Evolutionary conservation across 345 rosid species (phyloP).

Genomic region (Citrus sp.): DNA sequence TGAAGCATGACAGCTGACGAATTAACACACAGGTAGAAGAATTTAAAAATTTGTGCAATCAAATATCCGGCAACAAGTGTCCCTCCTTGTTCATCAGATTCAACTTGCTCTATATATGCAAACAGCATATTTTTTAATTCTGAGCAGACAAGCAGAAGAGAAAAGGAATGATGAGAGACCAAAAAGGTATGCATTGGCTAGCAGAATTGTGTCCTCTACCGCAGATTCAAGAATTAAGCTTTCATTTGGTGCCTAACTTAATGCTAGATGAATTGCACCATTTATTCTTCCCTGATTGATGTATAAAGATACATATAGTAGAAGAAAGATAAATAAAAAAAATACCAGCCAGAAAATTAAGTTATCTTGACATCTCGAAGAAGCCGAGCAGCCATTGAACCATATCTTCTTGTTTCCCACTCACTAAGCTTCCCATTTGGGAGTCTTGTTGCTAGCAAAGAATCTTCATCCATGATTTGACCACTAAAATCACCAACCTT

Average conservation of each 20-base stretch:
- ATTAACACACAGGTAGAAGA: background rate
- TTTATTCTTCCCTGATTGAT: background rate
- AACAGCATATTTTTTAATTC: background rate
- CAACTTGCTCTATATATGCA: background rate
- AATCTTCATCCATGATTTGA: slow-evolving; percentile 29
- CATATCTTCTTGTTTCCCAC: slow-evolving; percentile 91
- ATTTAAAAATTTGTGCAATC: too few species aligned
- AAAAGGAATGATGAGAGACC: background rate
- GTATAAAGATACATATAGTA: background rate
- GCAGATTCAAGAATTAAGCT: background rate
- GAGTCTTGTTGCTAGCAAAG: slow-evolving; percentile 25
- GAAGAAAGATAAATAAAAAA: background rate
- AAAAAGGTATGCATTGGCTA: background rate
- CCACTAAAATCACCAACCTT: slow-evolving; percentile 15
- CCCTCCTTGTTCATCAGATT: background rate
- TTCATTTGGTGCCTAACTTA: background rate
- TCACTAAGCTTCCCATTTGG: slow-evolving; percentile 58
- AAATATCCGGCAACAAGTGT: background rate
- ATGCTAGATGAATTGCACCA: background rate
- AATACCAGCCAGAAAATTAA: slow-evolving; percentile 21
- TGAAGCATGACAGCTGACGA: background rate
- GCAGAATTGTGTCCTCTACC: background rate
- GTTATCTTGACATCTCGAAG: slow-evolving; percentile 70
- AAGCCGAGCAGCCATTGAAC: slow-evolving; percentile 88
- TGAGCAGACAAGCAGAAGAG: background rate